Evolutionary conservation across 805 yeast species (phyloP).

Genomic region (Suhomyces vadensis): DNA sequence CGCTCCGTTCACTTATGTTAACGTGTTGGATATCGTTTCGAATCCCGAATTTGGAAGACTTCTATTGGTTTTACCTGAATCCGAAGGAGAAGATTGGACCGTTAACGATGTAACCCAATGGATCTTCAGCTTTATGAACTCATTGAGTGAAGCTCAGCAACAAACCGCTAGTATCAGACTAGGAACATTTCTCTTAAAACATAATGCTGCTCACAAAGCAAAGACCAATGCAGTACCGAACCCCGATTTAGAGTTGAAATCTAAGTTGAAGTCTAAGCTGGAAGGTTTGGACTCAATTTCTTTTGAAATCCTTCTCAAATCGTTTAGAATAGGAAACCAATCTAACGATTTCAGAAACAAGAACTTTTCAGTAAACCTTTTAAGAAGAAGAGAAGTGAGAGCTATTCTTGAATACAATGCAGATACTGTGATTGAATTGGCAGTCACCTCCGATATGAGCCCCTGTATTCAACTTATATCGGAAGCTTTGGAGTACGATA

Average conservation of each 20-base stretch:
- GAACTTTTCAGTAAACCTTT: slow-evolving; percentile 34
- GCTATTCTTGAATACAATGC: slow-evolving; percentile 48
- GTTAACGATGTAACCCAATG: slow-evolving; percentile 50
- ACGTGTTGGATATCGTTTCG: slow-evolving; percentile 59
- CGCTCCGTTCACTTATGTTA: slow-evolving; percentile 54
- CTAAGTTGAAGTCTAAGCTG: background rate
- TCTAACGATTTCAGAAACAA: slow-evolving; percentile 19
- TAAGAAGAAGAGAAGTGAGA: slow-evolving; percentile 50
- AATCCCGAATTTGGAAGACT: slow-evolving; percentile 47
- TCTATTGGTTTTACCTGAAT: slow-evolving; percentile 6
- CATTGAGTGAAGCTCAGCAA: slow-evolving; percentile 49
- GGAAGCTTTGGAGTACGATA: slow-evolving; percentile 20
- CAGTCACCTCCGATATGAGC: slow-evolving; percentile 12
- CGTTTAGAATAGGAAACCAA: slow-evolving; percentile 19
- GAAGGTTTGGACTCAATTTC: slow-evolving; percentile 5
- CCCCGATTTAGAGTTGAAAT: background rate
- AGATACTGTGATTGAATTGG: slow-evolving; percentile 26
- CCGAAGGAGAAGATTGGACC: slow-evolving; percentile 5
- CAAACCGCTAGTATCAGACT: slow-evolving; percentile 55
- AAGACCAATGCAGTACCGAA: background rate
- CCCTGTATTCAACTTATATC: slow-evolving; percentile 14
- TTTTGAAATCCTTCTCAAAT: slow-evolving; percentile 15
- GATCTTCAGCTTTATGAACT: slow-evolving; percentile 48
- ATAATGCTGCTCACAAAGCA: background rate
- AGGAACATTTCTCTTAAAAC: slow-evolving; percentile 47